Base-by-base conservation (phyloP, 306 rosid species). In the Quercus glauca region DNA sequence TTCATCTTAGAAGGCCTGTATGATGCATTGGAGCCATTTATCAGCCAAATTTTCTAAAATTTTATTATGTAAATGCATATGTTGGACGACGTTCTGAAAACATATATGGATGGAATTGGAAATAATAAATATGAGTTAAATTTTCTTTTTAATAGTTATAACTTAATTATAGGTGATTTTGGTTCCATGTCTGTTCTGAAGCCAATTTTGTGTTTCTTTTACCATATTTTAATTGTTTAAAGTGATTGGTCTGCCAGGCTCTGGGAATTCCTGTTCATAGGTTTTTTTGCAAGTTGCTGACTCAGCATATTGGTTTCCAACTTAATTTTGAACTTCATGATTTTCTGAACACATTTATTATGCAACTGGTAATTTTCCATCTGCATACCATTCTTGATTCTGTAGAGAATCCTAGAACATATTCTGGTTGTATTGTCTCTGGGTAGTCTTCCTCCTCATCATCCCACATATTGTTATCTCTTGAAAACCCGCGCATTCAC, bases 211-310 rank as follows among this genome's bases (percentile, higher is more conserved):
- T 75, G 26, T 55, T 72, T 60, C 25, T 60, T 55, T 45, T 10
- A 7, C 28, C 25, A 55, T 7, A 52, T 49, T 35, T 33, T 35
- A 9, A 25, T 45, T 11, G 4, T 45, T 11, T 9, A 8, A 11
- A 45, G 52, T 11, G 52, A 45, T 45, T 73, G 74, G 73, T 74
- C 60, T 85, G 76, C 59, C 91, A 92, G 98, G 97, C 98, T 76
- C 98, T 91, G 45, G 92, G 97, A 13, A 91, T 95, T 89, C 96
- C 94, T 68, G 93, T 91, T 80, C 73, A 82, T 82, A 88, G 96
- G 87, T 94, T 95, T 60, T 94, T 86, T 94, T 92, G 71, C 88
- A 85, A 80, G 98, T 94, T 3, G 99, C 98, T 77, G 99, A 95
- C 88, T 90, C 97, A 5, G 97, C 89, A 75, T 92, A 69, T n/a